A percentile compares a stretch with the other conserved stretches of the same genome.
phyloP scores from a whole-genome alignment of 208 protist species.

The Plasmodiophora brassicae region DNA sequence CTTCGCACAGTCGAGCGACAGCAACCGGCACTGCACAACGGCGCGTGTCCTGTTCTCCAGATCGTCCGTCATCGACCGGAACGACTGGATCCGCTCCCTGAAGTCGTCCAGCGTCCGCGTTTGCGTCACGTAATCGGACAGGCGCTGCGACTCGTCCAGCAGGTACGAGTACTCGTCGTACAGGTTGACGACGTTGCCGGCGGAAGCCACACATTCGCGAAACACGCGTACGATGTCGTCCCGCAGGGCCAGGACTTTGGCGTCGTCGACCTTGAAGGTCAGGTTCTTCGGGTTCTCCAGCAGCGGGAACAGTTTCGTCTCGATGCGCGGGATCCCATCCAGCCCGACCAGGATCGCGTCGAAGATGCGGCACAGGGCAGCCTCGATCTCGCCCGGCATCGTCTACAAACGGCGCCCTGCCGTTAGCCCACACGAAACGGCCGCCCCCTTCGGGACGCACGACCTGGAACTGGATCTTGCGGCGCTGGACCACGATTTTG shows the following conservation, averaged over 20 bases:
- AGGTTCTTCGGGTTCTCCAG: not conserved
- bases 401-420: not conserved
- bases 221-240: constrained; percentile 15
- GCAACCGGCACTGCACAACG: not conserved
- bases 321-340: not conserved
- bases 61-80: not conserved
- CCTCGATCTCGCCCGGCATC: not conserved
- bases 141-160: constrained; percentile 22
- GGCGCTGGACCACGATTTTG: not conserved
- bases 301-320: constrained; percentile 13
- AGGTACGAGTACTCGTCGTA: constrained; percentile 28
- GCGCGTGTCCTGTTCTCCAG: not conserved
- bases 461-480: constrained; percentile 14
- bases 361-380: not conserved
- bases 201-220: not conserved
- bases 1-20: not conserved
- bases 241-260: not conserved
- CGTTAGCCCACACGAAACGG: not conserved
- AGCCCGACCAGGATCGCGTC: not conserved
- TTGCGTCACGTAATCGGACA: not conserved
- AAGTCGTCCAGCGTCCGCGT: not conserved
- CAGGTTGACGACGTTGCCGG: not conserved
- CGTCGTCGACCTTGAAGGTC: not conserved
- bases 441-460: not conserved
- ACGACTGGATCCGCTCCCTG: not conserved